phyloP scores from a whole-genome alignment of 2,329 filamentous ascomycete genomes.

The Ceratocystis eucalypticola region DNA sequence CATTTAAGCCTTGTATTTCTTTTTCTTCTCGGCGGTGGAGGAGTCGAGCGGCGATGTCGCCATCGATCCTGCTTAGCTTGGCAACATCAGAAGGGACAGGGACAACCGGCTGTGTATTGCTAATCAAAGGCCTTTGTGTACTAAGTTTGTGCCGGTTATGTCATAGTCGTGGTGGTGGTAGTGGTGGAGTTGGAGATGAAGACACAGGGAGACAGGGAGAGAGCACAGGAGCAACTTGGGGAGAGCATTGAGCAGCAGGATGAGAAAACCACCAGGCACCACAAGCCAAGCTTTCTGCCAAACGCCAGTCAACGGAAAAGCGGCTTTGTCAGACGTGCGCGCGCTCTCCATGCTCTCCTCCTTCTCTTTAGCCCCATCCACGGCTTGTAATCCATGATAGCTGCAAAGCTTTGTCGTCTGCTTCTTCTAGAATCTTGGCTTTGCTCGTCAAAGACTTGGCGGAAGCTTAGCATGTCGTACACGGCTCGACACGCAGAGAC shows the following conservation, averaged over 20 bases:
- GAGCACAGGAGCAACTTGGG: background rate
- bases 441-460: background rate
- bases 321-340: no score
- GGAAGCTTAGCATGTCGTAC: slow-evolving; percentile 4
- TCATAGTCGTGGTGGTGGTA: no score
- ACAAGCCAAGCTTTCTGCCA: slow-evolving; percentile 4
- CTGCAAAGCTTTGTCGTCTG: background rate
- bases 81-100: background rate
- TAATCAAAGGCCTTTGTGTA: no score
- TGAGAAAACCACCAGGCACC: background rate
- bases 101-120: background rate
- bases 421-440: background rate
- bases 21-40: background rate
- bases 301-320: background rate
- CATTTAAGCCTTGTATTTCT: background rate
- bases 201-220: no score
- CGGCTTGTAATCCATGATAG: background rate
- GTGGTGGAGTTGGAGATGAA: no score
- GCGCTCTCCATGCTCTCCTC: background rate
- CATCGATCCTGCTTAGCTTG: slow-evolving; percentile 21
- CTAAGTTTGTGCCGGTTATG: no score
- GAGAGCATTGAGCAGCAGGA: background rate
- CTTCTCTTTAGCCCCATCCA: background rate
- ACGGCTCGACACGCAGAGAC: background rate
- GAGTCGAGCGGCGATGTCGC: slow-evolving; percentile 23